Percentiles rank a stretch among this genome's conserved stretches.
Conservation (phyloP, 2,329 filamentous ascomycete genomes). For the Ophiostoma ulmi region DNA sequence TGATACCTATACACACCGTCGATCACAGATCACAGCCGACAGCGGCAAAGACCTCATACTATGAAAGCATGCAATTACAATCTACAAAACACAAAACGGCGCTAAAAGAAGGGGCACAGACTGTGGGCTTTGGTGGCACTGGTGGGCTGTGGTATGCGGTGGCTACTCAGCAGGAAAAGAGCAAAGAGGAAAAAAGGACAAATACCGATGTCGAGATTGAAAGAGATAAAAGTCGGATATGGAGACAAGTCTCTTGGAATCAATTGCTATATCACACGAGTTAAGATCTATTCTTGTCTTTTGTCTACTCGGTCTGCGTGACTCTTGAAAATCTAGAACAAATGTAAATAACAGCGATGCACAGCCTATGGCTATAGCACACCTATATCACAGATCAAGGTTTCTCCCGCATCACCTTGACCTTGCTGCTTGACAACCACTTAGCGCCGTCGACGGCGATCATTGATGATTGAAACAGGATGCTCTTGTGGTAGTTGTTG, state of each 20-base stretch:
- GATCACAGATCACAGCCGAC: not conserved
- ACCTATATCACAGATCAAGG: not conserved
- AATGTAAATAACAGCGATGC: not conserved
- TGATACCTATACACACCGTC: not conserved
- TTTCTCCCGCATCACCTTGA: not conserved
- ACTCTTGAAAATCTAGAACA: not conserved
- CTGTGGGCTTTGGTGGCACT: not conserved
- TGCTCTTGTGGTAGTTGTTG: not conserved
- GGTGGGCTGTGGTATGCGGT: not conserved
- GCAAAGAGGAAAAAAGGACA: not conserved
- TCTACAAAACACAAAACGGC: not conserved
- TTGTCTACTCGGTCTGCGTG: not conserved
- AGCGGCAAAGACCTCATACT: not conserved
- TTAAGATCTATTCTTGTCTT: not conserved
- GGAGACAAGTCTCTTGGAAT: not conserved
- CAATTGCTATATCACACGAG: not conserved
- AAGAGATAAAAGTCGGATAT: not conserved
- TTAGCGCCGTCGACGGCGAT: not conserved
- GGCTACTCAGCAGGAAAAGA: not conserved
- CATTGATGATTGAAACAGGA: not conserved
- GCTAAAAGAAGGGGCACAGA: constrained; percentile 5
- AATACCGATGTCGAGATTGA: not conserved
- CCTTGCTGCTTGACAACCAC: not conserved
- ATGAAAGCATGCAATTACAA: too few species aligned
- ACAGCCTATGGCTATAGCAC: not conserved